These are phyloP conservation scores for Penicillium sp. DNA, from an alignment of 2,329 filamentous ascomycete species.

Conservation along the genomic window DNA sequence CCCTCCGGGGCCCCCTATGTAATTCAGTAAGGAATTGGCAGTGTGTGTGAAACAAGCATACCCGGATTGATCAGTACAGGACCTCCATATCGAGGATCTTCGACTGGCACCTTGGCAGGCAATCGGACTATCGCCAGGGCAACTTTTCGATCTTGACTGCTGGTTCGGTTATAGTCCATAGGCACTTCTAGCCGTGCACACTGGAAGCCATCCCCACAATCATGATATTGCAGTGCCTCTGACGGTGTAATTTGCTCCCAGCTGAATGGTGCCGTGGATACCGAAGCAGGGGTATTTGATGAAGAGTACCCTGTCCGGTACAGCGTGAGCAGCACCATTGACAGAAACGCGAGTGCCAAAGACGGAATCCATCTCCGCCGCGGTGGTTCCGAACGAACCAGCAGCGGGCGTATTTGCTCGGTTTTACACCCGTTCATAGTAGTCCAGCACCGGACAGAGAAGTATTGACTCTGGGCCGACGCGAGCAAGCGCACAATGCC, in stretches of 20 bases:
- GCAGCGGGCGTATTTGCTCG: background rate
- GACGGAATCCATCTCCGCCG: slow-evolving; percentile 3
- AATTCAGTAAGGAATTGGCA: slow-evolving; percentile 1
- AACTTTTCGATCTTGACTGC: slow-evolving; percentile 32
- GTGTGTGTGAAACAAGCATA: slow-evolving; percentile 9
- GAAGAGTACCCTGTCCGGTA: slow-evolving; percentile 1
- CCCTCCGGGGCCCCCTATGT: slow-evolving; percentile 41
- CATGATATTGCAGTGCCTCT: slow-evolving; percentile 29
- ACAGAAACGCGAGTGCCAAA: slow-evolving; percentile 4
- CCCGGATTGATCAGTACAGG: slow-evolving; percentile 46
- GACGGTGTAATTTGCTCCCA: slow-evolving; percentile 28
- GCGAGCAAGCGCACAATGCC: background rate
- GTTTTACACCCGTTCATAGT: slow-evolving; percentile 14
- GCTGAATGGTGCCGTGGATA: slow-evolving; percentile 5
- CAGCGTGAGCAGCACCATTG: slow-evolving; percentile 1
- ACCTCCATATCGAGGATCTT: slow-evolving; percentile 44
- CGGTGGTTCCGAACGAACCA: background rate
- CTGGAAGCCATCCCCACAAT: slow-evolving; percentile 44
- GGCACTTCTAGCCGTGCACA: slow-evolving; percentile 49
- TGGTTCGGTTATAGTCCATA: slow-evolving; percentile 42
- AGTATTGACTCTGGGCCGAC: too few species aligned
- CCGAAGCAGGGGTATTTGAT: background rate
- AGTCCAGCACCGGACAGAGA: background rate
- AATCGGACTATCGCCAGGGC: slow-evolving; percentile 44
- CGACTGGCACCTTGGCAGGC: slow-evolving; percentile 40